Base-by-base conservation (phyloP, 768 basidiomycete genomes). In the Cantharellus cinnabarinus region DNA sequence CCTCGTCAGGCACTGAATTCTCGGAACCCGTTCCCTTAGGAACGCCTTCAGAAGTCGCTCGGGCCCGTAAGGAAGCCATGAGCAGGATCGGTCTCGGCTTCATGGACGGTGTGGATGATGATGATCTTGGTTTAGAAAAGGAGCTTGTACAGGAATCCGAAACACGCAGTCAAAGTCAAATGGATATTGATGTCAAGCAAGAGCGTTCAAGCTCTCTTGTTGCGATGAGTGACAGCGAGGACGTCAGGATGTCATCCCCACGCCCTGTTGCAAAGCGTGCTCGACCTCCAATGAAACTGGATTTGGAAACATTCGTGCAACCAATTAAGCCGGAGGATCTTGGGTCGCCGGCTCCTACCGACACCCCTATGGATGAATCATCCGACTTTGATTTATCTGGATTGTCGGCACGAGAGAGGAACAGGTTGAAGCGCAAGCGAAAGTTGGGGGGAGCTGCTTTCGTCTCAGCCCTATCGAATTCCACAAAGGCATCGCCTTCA, bases 1-100 rank as follows among this genome's bases (percentile, higher is more conserved):
- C 89, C 1, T 94, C 89, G 2, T 91, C 93, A 0, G 94, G 94
- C 3, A 90, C 89, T 65, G 94, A 99, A 69, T 98, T 90, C 62
- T 68, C 72, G 29, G 87, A 81, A 65, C 84, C 84, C 2, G 68
- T 79, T 2, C 82, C 81, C 7, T 74, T 85, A 41, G 76, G 82
- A 3, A 85, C 77, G 59, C 72, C 85, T 2, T 77, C 79, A 41
- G 89, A 93, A 67, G 85, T 93, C 3, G 86, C 83, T 67, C 83
- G 83, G 59, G 88, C 89, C 2, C 81, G 89, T 35, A 85, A 83
- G 66, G 89, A 90, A 66, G 87, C 89, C 5, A 87, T 93, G 81
- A 79, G 79, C 39, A 79, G 89, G 2, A 77, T 94, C 2, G 91
- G 90, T 3, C 77, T 94, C 39, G 87, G 87, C 64, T 89, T 91